These are phyloP conservation scores for Chrysosporium keratinophilum DNA, from an alignment of 2,329 filamentous ascomycete genomes.

Conservation along the genomic window DNA sequence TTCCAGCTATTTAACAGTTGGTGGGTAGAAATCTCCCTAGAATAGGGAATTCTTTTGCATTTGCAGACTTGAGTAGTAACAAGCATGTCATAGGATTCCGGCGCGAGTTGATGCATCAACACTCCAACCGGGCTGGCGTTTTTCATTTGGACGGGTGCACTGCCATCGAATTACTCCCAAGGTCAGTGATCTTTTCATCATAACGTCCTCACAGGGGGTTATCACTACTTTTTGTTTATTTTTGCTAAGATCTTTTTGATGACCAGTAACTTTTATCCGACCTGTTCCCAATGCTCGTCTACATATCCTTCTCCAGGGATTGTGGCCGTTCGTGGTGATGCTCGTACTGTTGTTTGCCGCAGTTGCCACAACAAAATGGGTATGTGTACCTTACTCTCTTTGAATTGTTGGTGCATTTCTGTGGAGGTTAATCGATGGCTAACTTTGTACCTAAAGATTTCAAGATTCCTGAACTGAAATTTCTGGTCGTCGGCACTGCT, in stretches of 20 bases:
- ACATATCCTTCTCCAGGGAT: slow-evolving; percentile 52
- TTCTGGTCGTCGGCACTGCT: slow-evolving; percentile 57
- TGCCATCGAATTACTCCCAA: slow-evolving; percentile 63
- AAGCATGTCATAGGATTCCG: slow-evolving; percentile 42
- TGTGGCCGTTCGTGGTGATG: slow-evolving; percentile 62
- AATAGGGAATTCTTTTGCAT: background rate
- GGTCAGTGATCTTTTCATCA: slow-evolving; percentile 33
- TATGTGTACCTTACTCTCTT: slow-evolving; percentile 20
- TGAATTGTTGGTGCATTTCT: background rate
- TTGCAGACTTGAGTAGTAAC: background rate
- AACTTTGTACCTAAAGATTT: slow-evolving; percentile 41
- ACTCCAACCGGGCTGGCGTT: slow-evolving; percentile 67
- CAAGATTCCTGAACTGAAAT: slow-evolving; percentile 66
- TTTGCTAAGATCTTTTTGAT: background rate
- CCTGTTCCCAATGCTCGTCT: slow-evolving; percentile 66
- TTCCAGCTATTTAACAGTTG: slow-evolving; percentile 40
- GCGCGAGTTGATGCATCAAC: slow-evolving; percentile 59
- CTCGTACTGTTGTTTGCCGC: slow-evolving; percentile 62
- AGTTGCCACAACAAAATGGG: slow-evolving; percentile 71
- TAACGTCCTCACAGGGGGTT: background rate
- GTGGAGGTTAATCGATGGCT: slow-evolving; percentile 3
- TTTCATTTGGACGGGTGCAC: slow-evolving; percentile 66
- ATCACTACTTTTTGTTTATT: background rate
- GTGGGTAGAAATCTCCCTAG: slow-evolving; percentile 20
- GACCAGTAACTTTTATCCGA: slow-evolving; percentile 57